A percentile compares a stretch with the other conserved stretches of the same genome.
These are phyloP conservation scores for Pyrenophora seminiperda DNA, from an alignment of 2,329 filamentous ascomycete genomes.

Conservation along the genomic window DNA sequence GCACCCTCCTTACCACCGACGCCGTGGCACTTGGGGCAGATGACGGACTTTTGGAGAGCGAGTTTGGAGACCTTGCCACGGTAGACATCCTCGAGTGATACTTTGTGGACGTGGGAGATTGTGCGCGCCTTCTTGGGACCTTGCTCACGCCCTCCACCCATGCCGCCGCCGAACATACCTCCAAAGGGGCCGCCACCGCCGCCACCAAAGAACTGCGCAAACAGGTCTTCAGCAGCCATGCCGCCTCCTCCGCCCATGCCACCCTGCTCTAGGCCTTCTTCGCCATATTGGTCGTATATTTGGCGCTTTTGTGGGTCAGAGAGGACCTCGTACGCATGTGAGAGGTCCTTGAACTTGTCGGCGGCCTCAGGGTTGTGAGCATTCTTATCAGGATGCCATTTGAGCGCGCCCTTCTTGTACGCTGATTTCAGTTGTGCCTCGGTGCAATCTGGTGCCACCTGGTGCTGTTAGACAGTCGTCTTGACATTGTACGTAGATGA, in stretches of 20 bases:
- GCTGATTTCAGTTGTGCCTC: conserved; percentile 90
- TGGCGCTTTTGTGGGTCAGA: conserved; percentile 89
- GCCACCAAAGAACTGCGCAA: conserved; percentile 91
- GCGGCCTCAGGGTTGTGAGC: conserved; percentile 88
- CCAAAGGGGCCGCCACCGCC: conserved; percentile 72
- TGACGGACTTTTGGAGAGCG: conserved; percentile 94
- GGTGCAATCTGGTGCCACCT: conserved; percentile 79
- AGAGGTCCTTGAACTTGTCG: conserved; percentile 98
- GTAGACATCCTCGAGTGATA: conserved; percentile 97
- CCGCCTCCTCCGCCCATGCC: conserved; percentile 73
- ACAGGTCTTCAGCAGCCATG: conserved; percentile 95
- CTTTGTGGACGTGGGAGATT: conserved; percentile 98
- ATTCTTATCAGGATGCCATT: conserved; percentile 95
- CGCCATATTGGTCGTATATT: conserved; percentile 96
- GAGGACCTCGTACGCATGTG: conserved; percentile 92
- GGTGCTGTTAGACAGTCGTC: conserved; percentile 22
- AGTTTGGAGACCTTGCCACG: conserved; percentile 97
- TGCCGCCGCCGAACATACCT: conserved; percentile 60
- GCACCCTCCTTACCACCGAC: conserved; percentile 96
- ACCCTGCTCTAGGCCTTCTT: conserved; percentile 88
- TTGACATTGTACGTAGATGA: not conserved
- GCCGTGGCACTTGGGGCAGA: conserved; percentile 93
- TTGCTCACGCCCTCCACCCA: conserved; percentile 73
- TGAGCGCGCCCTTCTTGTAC: conserved; percentile 82
- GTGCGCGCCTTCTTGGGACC: conserved; percentile 92